Conservation (phyloP, 2,329 filamentous ascomycete genomes). For the Phialophora macrospora region DNA sequence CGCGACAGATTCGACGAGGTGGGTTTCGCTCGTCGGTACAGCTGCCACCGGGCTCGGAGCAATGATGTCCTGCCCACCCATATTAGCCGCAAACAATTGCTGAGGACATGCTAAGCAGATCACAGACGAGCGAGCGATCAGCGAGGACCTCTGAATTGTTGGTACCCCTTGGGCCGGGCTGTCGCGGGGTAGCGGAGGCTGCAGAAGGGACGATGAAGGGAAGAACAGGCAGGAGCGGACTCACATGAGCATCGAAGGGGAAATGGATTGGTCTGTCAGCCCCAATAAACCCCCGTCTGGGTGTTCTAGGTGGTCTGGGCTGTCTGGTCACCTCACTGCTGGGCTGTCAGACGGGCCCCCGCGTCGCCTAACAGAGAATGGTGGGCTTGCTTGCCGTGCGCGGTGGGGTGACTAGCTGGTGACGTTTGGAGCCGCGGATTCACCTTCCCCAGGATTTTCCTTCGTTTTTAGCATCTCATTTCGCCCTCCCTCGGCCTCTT, state of each 20-base stretch:
- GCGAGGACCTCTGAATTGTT: neutral
- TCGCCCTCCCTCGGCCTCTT: constrained; percentile 26
- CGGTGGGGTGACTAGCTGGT: constrained; percentile 1
- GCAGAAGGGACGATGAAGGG: neutral
- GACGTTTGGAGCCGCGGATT: neutral
- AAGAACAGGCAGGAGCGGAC: neutral
- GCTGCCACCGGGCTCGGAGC: constrained; percentile 30
- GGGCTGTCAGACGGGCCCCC: neutral
- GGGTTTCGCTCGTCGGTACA: constrained; percentile 30
- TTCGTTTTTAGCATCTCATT: constrained; percentile 12
- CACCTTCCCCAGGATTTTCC: constrained; percentile 31
- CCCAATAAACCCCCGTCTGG: neutral
- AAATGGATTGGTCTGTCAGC: neutral
- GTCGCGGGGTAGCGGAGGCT: neutral
- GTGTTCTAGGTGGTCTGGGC: neutral
- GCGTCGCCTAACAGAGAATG: neutral
- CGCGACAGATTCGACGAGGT: constrained; percentile 1
- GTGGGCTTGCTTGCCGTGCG: neutral
- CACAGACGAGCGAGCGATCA: neutral
- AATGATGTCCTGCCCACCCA: constrained; percentile 5
- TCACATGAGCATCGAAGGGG: neutral
- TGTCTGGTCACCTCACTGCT: neutral
- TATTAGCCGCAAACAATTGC: neutral
- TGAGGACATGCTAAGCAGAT: neutral
- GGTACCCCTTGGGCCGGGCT: neutral